Evolutionary conservation across 768 basidiomycete genomes (phyloP).

Genomic region (Lactarius pseudohatsudake): DNA sequence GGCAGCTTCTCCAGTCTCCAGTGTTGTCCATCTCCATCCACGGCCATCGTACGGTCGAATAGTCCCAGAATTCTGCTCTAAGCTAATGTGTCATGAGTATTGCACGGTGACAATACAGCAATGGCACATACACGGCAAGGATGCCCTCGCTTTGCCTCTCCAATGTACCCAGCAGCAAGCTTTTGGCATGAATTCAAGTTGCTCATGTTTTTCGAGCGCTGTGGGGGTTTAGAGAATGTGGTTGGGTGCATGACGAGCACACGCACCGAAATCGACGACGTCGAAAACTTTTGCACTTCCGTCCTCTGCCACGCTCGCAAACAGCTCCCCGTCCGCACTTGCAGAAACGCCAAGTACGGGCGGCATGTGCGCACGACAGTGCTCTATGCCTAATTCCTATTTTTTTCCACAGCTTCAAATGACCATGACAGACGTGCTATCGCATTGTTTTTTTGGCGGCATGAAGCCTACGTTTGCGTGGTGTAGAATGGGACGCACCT

Average conservation of each 20-base stretch:
- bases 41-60: conserved; percentile 93
- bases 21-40: conserved; percentile 62
- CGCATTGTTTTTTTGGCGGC: neutral
- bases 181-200: conserved; percentile 86
- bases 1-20: conserved; percentile 78
- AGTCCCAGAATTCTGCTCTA: conserved; percentile 69
- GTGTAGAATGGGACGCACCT: conserved; percentile 36
- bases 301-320: conserved; percentile 90
- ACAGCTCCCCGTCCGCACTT: conserved; percentile 91
- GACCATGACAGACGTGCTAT: conserved; percentile 89
- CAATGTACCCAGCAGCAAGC: conserved; percentile 95
- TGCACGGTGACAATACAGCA: neutral
- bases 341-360: conserved; percentile 79
- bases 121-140: conserved; percentile 73
- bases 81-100: conserved; percentile 46
- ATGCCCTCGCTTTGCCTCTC: conserved; percentile 82
- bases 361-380: conserved; percentile 88
- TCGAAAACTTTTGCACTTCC: conserved; percentile 95
- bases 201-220: conserved; percentile 79
- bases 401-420: conserved; percentile 99
- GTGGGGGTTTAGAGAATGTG: neutral
- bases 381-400: conserved; percentile 91
- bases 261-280: conserved; percentile 93
- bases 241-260: neutral
- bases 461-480: conserved; percentile 33